Evolutionary conservation across 148 eudicot genomes (phyloP).

Genomic region (Gaultheria prostrata): DNA sequence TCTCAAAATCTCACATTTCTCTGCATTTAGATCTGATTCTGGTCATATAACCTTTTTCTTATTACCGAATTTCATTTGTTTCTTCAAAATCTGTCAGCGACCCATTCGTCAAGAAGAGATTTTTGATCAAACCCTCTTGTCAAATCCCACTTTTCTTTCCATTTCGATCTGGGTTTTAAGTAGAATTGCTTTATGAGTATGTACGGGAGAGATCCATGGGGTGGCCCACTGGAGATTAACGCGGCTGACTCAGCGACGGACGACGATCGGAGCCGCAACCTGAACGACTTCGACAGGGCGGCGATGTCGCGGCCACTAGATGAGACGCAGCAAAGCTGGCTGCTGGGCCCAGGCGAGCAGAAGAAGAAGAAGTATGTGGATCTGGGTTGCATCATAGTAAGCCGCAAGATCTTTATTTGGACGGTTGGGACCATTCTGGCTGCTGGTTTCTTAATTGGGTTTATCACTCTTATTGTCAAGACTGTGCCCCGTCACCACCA

Average conservation of each 20-base stretch:
- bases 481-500: constrained; percentile 61
- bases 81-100: neutral
- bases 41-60: neutral
- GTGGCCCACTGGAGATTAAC: constrained; percentile 79
- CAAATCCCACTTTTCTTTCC: neutral
- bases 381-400: constrained; percentile 79
- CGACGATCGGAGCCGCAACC: constrained; percentile 87
- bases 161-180: neutral
- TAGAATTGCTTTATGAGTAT: constrained; percentile 30
- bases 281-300: constrained; percentile 79
- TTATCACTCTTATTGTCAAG: constrained; percentile 66
- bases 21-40: neutral
- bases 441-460: constrained; percentile 49
- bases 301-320: constrained; percentile 80
- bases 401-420: constrained; percentile 79
- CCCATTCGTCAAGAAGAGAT: neutral
- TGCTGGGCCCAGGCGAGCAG: constrained; percentile 77
- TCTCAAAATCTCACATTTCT: neutral
- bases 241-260: constrained; percentile 88
- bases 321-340: constrained; percentile 99
- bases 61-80: no score
- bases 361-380: constrained; percentile 96
- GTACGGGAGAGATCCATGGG: constrained; percentile 99
- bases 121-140: neutral
- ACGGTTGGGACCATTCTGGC: constrained; percentile 63